Evolutionary conservation across 768 basidiomycete species (phyloP).

Genomic region (Plicaturopsis crispa): DNA sequence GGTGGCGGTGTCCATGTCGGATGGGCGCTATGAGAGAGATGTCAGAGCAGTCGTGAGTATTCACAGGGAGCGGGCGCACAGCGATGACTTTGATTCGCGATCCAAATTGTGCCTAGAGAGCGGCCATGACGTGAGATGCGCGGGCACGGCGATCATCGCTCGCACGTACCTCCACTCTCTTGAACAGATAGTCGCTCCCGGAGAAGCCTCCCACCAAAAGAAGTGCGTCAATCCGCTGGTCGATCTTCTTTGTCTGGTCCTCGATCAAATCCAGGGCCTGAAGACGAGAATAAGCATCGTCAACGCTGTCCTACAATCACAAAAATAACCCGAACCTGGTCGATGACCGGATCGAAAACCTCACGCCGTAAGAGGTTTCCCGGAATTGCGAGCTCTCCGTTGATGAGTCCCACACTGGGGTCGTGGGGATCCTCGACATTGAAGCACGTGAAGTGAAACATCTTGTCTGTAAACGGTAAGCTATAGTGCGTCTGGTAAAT

Average conservation of each 20-base stretch:
- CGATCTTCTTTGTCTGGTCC: conserved; percentile 58
- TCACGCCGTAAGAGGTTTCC: conserved; percentile 72
- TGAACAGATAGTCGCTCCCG: conserved; percentile 78
- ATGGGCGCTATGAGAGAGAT: too few relatives aligned
- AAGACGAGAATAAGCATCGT: conserved; percentile 6
- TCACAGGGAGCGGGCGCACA: too few relatives aligned
- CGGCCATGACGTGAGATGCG: conserved; percentile 7
- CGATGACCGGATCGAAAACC: conserved; percentile 85
- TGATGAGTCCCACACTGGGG: conserved; percentile 67
- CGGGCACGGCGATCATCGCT: conserved; percentile 1
- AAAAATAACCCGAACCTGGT: conserved; percentile 42
- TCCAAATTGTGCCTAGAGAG: conserved; percentile 54
- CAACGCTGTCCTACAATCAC: conserved; percentile 3
- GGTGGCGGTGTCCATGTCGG: conserved; percentile 86
- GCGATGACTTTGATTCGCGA: conserved; percentile 66
- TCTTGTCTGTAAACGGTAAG: conserved; percentile 50
- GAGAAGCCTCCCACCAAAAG: conserved; percentile 89
- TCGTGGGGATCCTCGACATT: conserved; percentile 82
- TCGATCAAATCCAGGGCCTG: conserved; percentile 78
- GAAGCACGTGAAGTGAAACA: conserved; percentile 89
- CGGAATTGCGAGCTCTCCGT: conserved; percentile 80
- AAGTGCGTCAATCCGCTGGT: conserved; percentile 73
- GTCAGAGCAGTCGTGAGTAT: too few relatives aligned
- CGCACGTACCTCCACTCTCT: conserved; percentile 59
- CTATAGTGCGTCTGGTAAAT: too few relatives aligned